phyloP scores from a whole-genome alignment of 306 rosid species.

The Dicorynia guianensis region DNA sequence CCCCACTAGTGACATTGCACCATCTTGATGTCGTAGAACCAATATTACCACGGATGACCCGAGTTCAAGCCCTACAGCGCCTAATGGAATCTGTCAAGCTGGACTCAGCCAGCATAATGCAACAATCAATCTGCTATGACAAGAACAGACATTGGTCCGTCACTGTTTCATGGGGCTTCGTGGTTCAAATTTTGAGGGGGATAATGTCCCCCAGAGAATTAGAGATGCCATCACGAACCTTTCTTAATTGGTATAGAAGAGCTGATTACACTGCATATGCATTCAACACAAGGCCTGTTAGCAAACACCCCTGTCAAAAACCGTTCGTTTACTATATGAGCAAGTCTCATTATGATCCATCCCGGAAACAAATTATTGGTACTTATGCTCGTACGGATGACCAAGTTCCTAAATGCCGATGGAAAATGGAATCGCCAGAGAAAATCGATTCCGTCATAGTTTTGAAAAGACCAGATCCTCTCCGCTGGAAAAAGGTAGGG shows the following conservation, averaged over 20 bases:
- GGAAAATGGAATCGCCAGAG: conserved; percentile 74
- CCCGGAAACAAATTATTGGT: conserved; percentile 49
- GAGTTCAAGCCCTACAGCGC: conserved; percentile 58
- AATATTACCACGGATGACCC: conserved; percentile 61
- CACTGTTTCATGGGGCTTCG: conserved; percentile 88
- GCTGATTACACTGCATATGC: conserved; percentile 87
- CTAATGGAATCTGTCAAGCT: conserved; percentile 63
- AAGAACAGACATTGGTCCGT: conserved; percentile 70
- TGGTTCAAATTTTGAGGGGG: conserved; percentile 76
- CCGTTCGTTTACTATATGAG: conserved; percentile 69
- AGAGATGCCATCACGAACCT: conserved; percentile 82
- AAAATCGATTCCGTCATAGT: conserved; percentile 56
- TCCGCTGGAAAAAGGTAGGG: conserved; percentile 82
- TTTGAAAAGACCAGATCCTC: conserved; percentile 75
- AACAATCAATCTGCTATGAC: conserved; percentile 90
- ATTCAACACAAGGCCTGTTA: conserved; percentile 91
- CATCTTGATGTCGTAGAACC: conserved; percentile 86
- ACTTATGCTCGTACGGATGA: conserved; percentile 48
- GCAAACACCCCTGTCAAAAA: conserved; percentile 81
- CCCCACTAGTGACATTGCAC: conserved; percentile 76
- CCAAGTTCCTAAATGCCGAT: conserved; percentile 57
- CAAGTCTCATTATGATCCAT: conserved; percentile 50
- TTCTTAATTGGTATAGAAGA: conserved; percentile 77
- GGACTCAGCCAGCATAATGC: conserved; percentile 82
- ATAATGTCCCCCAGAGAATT: conserved; percentile 79